Percentiles rank a stretch among this genome's conserved stretches.
phyloP scores from a whole-genome alignment of 768 basidiomycete genomes.

The Podaxis sp. region DNA sequence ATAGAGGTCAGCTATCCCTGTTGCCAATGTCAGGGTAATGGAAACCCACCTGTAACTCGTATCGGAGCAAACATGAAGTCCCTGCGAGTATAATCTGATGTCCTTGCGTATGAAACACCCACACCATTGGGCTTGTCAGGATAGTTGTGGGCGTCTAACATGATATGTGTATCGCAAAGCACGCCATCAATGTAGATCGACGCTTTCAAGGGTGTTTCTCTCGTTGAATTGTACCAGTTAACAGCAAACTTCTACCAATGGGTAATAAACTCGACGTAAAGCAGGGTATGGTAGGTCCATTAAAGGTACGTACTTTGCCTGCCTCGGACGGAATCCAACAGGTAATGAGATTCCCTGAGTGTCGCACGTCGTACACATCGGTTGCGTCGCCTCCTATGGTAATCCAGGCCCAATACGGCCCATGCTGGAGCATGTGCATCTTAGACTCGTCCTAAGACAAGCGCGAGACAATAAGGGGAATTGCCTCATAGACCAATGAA shows the following conservation, averaged over 20 bases:
- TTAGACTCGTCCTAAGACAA: neutral
- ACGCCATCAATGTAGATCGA: slow-evolving; percentile 25
- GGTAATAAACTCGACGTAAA: neutral
- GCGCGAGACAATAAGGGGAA: neutral
- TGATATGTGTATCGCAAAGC: slow-evolving; percentile 27
- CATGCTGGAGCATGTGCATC: slow-evolving; percentile 17
- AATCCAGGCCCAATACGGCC: slow-evolving; percentile 19
- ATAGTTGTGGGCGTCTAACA: slow-evolving; percentile 23
- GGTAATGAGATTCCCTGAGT: slow-evolving; percentile 16
- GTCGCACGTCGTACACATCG: slow-evolving; percentile 13
- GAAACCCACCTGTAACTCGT: slow-evolving; percentile 23
- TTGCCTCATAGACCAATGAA: neutral
- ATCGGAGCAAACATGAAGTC: slow-evolving; percentile 32
- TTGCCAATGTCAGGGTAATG: neutral
- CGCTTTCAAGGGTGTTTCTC: slow-evolving; percentile 23
- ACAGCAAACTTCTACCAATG: slow-evolving; percentile 25
- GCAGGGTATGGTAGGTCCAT: neutral
- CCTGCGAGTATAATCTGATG: slow-evolving; percentile 29
- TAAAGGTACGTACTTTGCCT: slow-evolving; percentile 20
- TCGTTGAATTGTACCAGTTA: slow-evolving; percentile 26
- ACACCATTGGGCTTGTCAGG: slow-evolving; percentile 25
- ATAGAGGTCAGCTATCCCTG: neutral
- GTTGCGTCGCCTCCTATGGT: slow-evolving; percentile 16
- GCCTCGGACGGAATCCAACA: slow-evolving; percentile 26
- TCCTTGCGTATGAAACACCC: slow-evolving; percentile 28